These are phyloP conservation scores for Epipyxis sp. DNA, from an alignment of 108 stramenopile genomes.

Conservation along the genomic window DNA sequence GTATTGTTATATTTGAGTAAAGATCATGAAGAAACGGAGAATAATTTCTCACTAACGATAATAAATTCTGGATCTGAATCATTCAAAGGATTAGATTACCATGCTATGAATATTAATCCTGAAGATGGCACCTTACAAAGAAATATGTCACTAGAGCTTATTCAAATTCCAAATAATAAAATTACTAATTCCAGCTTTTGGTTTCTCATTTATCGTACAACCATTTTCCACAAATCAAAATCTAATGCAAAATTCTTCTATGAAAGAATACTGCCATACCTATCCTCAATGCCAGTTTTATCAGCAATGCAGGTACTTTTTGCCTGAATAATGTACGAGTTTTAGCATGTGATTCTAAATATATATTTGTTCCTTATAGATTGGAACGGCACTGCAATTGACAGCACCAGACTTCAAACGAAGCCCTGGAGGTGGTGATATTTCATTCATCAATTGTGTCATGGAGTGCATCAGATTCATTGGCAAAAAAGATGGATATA, in stretches of 20 bases:
- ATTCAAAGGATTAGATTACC: constrained; percentile 1
- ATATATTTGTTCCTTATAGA: too few relatives aligned
- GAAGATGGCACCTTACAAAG: not conserved
- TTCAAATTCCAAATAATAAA: not conserved
- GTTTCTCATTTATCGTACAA: not conserved
- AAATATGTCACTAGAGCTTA: not conserved
- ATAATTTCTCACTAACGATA: constrained; percentile 1
- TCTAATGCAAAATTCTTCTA: constrained; percentile 12
- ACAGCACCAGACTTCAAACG: not conserved
- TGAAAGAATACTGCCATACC: constrained; percentile 15
- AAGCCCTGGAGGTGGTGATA: not conserved
- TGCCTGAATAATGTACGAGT: too few relatives aligned
- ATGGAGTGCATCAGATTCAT: not conserved
- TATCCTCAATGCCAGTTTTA: not conserved
- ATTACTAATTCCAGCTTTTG: constrained; percentile 11
- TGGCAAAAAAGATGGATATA: not conserved
- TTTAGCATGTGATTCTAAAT: too few relatives aligned
- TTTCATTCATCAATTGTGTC: not conserved
- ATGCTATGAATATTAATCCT: not conserved
- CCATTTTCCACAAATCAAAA: not conserved
- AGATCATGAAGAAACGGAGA: not conserved
- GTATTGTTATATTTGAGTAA: not conserved
- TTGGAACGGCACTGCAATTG: too few relatives aligned
- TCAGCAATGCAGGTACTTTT: not conserved
- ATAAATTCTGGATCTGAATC: not conserved